Base-by-base conservation (phyloP, 1,284 basidiomycete species). In the Ceratorhiza oryzae-sativae region DNA sequence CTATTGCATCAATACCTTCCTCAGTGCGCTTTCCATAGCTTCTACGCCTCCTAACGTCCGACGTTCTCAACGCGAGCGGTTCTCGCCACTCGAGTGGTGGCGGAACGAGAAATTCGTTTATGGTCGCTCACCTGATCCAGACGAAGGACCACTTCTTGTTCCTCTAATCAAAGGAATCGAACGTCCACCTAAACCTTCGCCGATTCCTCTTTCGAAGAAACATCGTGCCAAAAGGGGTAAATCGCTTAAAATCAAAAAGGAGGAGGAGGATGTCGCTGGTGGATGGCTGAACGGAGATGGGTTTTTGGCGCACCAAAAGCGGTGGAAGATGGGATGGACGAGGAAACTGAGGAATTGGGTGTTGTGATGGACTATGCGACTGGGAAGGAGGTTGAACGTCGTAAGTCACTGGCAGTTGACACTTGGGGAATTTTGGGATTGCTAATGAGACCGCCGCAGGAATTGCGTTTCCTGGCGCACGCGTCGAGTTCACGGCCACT, bases 41-140 rank as follows among this genome's bases (percentile, higher is more conserved):
- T 20, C 45, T 2, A 63, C 53, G n/a, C 59, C 60, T 5, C 71
- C 51, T 83, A 88, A 20, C 36, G 83, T 92, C 2, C 89, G 95
- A 8, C 88, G 93, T 56, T 90, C 92, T 36, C 84, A 83, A 59
- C 89, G 96, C 23, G 83, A 86, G 68, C 88, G 90, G 15, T 90
- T 89, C 77, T 82, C 83, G 58, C 97, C 97, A 1, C 83, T 99
- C 32, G 91, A 94, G 48, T 97, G 86, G 82, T 99, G 97, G 97
- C 87, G 94, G n/a, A 88, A 89, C 75, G 97, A 99, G 80, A 90
- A 89, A 74, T 87, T 94, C 30, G 88, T 95, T 6, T 98, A 95
- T 77, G 89, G 88, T 3, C 85, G 88, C 18, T 68, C 71, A 32
- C 82, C 84, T 68, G 82, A 86, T 74, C 82, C 84, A 68, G 82